phyloP scores from a whole-genome alignment of 2,329 filamentous ascomycete genomes.

The Juglanconis juglandina region DNA sequence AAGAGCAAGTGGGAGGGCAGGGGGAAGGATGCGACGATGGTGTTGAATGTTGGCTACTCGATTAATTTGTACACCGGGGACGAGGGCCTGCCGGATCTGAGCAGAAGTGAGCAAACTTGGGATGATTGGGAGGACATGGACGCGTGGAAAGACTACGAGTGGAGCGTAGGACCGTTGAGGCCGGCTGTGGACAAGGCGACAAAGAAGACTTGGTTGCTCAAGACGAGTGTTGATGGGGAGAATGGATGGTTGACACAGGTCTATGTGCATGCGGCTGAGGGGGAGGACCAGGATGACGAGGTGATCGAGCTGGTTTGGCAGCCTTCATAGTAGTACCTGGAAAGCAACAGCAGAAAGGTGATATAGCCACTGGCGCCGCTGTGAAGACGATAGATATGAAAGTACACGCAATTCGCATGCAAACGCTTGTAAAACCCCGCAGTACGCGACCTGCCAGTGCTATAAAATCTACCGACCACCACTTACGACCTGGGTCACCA shows the following conservation, averaged over 20 bases:
- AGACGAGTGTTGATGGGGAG: slow-evolving; percentile 36
- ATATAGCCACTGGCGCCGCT: too few species aligned
- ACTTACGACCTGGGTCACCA: too few species aligned
- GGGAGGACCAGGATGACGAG: slow-evolving; percentile 39
- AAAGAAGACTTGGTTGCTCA: slow-evolving; percentile 51
- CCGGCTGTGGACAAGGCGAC: slow-evolving; percentile 29
- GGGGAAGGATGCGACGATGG: slow-evolving; percentile 19
- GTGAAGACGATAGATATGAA: too few species aligned
- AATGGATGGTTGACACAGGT: slow-evolving; percentile 47
- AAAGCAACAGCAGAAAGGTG: not conserved
- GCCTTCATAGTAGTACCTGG: not conserved
- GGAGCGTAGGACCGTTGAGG: slow-evolving; percentile 51
- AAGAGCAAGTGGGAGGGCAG: not conserved
- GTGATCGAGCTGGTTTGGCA: slow-evolving; percentile 48
- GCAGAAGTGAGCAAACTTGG: slow-evolving; percentile 22
- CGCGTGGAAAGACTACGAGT: slow-evolving; percentile 43
- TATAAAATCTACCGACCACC: too few species aligned
- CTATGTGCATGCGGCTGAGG: slow-evolving; percentile 44
- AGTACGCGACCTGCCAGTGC: too few species aligned
- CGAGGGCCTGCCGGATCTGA: slow-evolving; percentile 34
- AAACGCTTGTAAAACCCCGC: too few species aligned
- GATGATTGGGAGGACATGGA: slow-evolving; percentile 52
- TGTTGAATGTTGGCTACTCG: slow-evolving; percentile 58
- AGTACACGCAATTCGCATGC: too few species aligned
- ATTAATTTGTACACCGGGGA: slow-evolving; percentile 43